Conservation (phyloP, 768 basidiomycete species). For the Naganishia vaughanmartiniae region DNA sequence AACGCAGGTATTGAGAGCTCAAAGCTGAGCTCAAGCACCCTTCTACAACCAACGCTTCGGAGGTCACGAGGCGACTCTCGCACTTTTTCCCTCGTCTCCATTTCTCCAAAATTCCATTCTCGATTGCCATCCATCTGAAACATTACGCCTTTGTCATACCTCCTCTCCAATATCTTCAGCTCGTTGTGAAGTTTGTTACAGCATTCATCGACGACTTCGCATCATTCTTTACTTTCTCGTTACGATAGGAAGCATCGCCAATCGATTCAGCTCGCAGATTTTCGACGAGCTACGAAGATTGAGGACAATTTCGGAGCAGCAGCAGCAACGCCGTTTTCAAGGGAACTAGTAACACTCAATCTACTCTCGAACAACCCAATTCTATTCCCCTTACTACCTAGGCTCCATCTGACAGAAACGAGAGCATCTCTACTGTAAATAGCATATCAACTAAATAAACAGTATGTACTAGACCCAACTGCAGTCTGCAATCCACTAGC, state of each 20-base stretch:
- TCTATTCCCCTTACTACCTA: not conserved
- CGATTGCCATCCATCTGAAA: constrained; percentile 18
- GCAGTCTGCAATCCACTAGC: not conserved
- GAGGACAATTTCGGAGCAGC: not conserved
- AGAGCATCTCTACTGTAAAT: not conserved
- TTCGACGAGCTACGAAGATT: too few species aligned
- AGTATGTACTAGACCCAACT: not conserved
- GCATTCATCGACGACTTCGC: too few species aligned
- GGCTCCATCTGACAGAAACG: not conserved
- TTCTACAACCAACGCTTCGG: too few species aligned
- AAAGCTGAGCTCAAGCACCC: too few species aligned
- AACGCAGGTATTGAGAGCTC: too few species aligned
- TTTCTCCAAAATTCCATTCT: not conserved
- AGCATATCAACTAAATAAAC: not conserved
- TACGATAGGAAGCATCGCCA: too few species aligned
- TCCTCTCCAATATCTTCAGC: too few species aligned
- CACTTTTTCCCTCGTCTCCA: not conserved
- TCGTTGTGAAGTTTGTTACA: not conserved
- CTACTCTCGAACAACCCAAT: not conserved
- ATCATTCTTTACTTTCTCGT: too few species aligned
- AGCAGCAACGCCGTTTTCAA: not conserved
- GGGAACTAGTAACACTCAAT: not conserved
- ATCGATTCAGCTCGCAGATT: too few species aligned
- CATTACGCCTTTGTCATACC: constrained; percentile 2
- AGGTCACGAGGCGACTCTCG: not conserved